Evolutionary conservation across 2,329 filamentous ascomycete genomes (phyloP).

Genomic region (Dactylonectria macrodidyma): DNA sequence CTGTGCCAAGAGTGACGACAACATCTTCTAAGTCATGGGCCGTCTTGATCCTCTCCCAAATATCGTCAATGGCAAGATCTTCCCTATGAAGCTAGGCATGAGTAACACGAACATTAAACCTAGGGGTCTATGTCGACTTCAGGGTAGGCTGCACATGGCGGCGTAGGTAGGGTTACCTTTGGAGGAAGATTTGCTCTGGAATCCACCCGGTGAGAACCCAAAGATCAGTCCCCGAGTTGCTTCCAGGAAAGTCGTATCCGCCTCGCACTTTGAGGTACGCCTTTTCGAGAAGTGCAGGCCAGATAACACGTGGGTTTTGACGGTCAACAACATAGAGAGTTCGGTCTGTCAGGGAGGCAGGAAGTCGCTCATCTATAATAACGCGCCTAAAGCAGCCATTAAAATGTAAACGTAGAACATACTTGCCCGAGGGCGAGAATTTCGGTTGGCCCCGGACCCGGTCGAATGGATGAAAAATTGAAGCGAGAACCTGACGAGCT

Average conservation of each 20-base stretch:
- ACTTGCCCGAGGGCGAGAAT: constrained; percentile 86
- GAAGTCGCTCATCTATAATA: constrained; percentile 89
- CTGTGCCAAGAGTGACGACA: constrained; percentile 91
- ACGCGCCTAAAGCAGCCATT: constrained; percentile 94
- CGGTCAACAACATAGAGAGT: constrained; percentile 91
- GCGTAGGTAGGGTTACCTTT: constrained; percentile 66
- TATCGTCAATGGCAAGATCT: constrained; percentile 80
- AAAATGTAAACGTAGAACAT: constrained; percentile 93
- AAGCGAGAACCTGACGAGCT: constrained; percentile 73
- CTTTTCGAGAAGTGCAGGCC: constrained; percentile 95
- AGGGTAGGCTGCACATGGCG: neutral
- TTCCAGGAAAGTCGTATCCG: constrained; percentile 97
- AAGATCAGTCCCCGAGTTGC: constrained; percentile 95
- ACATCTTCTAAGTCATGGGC: constrained; percentile 86
- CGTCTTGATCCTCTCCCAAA: constrained; percentile 84
- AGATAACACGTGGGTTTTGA: constrained; percentile 84
- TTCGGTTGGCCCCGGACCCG: constrained; percentile 68
- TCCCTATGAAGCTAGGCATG: constrained; percentile 66
- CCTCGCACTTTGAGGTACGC: constrained; percentile 96
- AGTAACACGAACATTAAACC: constrained; percentile 14
- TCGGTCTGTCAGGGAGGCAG: constrained; percentile 80
- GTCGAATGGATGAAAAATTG: constrained; percentile 84
- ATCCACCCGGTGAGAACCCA: constrained; percentile 97
- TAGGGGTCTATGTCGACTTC: neutral
- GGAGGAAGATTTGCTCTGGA: constrained; percentile 93